Conservation (phyloP, 148 eudicot species). For the Cornus suecica region DNA sequence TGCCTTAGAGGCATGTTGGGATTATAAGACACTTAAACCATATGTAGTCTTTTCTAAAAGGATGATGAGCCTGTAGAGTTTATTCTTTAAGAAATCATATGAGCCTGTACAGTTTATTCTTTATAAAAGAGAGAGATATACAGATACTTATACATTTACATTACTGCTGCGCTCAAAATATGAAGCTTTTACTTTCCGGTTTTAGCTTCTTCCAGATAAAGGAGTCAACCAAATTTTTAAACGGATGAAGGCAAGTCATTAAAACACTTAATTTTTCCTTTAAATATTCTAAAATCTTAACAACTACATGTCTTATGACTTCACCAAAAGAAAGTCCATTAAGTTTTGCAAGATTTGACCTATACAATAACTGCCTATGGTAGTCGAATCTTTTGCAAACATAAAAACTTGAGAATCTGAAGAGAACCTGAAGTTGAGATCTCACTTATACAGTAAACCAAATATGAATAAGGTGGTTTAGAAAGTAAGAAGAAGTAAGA, state of each 20-base stretch:
- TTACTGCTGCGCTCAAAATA: background rate
- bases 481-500: no score
- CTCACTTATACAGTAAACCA: background rate
- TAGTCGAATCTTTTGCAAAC: background rate
- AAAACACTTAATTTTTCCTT: no score
- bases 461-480: no score
- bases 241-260: background rate
- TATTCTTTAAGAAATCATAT: background rate
- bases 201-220: background rate
- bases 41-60: background rate
- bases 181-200: background rate
- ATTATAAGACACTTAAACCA: background rate
- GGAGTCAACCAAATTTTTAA: background rate
- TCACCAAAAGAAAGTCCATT: no score
- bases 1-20: background rate
- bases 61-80: background rate
- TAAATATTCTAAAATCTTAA: no score
- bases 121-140: no score
- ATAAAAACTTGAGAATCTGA: background rate
- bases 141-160: background rate
- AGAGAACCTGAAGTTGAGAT: background rate
- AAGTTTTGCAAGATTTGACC: no score
- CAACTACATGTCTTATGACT: no score
- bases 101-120: background rate
- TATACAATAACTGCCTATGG: background rate